Evolutionary conservation across 2,329 filamentous ascomycete genomes (phyloP).

Genomic region (Colletotrichum tropicale): DNA sequence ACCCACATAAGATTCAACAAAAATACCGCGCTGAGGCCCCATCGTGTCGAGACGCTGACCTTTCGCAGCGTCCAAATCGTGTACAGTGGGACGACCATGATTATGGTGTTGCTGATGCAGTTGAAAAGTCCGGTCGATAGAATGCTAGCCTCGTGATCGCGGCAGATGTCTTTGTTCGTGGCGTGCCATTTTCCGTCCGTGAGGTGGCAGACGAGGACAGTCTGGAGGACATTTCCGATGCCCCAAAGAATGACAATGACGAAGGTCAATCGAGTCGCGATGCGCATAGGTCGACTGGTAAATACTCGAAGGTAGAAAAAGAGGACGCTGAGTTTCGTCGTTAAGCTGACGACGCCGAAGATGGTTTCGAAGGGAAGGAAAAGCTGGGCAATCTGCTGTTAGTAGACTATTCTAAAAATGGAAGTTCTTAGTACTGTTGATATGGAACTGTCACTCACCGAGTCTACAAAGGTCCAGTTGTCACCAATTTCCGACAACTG

Average conservation of each 20-base stretch:
- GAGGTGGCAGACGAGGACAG: conserved; percentile 30
- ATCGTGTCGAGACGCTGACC: conserved; percentile 28
- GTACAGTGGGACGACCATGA: conserved; percentile 40
- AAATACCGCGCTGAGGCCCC: conserved; percentile 30
- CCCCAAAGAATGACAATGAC: conserved; percentile 29
- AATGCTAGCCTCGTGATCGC: conserved; percentile 39
- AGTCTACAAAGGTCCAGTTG: background rate
- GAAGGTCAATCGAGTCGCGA: conserved; percentile 26
- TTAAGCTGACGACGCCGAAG: conserved; percentile 36
- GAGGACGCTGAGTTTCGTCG: conserved; percentile 44
- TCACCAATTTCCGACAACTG: background rate
- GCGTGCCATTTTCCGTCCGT: conserved; percentile 13
- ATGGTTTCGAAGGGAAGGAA: conserved; percentile 42
- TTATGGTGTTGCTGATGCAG: conserved; percentile 40
- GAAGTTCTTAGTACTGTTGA: too few species aligned
- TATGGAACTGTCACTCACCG: background rate
- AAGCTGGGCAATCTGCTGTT: conserved; percentile 23
- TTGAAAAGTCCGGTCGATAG: conserved; percentile 43
- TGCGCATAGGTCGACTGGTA: conserved; percentile 31
- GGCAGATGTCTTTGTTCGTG: conserved; percentile 34
- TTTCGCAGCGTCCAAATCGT: conserved; percentile 40
- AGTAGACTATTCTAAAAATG: too few species aligned
- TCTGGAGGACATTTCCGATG: conserved; percentile 25
- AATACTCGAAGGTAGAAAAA: conserved; percentile 48
- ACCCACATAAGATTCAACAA: conserved; percentile 30